Conservation (phyloP, 805 yeast species). For the Candida arabinofermentans region DNA sequence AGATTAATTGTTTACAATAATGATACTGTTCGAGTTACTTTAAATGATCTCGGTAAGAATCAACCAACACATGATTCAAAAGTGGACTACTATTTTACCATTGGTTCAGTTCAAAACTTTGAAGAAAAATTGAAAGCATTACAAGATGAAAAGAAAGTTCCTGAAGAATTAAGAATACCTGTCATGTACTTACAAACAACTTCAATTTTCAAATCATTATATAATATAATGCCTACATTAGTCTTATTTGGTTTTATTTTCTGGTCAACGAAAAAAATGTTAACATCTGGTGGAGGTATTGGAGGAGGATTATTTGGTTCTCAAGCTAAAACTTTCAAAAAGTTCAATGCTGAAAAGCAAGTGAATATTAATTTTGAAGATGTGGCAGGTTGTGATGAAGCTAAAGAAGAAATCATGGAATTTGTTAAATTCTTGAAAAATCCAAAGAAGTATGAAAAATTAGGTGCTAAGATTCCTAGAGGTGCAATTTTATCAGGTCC, state of each 20-base stretch:
- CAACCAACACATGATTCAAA: constrained; percentile 27
- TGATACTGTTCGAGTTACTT: constrained; percentile 64
- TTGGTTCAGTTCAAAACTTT: constrained; percentile 81
- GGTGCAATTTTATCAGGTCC: constrained; percentile 95
- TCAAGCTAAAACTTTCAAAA: constrained; percentile 65
- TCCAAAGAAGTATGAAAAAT: constrained; percentile 76
- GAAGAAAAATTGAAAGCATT: constrained; percentile 76
- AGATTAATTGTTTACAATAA: constrained; percentile 71
- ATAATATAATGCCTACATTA: constrained; percentile 78
- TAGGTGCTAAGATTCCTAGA: constrained; percentile 93
- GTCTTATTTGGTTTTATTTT: constrained; percentile 75
- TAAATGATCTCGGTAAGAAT: constrained; percentile 39
- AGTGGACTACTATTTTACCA: constrained; percentile 55
- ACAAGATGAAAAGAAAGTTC: constrained; percentile 67
- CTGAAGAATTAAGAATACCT: constrained; percentile 70
- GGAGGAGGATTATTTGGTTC: constrained; percentile 55
- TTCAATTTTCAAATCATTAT: constrained; percentile 54
- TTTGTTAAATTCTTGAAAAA: constrained; percentile 85
- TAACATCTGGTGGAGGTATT: constrained; percentile 51
- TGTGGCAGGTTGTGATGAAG: constrained; percentile 94
- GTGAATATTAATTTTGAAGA: constrained; percentile 80
- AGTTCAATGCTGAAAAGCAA: constrained; percentile 78
- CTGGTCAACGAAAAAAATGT: constrained; percentile 56
- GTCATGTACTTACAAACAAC: constrained; percentile 69
- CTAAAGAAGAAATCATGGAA: constrained; percentile 93